Evolutionary conservation across 495 filamentous ascomycete species (phyloP).

Genomic region (Podospora didyma): DNA sequence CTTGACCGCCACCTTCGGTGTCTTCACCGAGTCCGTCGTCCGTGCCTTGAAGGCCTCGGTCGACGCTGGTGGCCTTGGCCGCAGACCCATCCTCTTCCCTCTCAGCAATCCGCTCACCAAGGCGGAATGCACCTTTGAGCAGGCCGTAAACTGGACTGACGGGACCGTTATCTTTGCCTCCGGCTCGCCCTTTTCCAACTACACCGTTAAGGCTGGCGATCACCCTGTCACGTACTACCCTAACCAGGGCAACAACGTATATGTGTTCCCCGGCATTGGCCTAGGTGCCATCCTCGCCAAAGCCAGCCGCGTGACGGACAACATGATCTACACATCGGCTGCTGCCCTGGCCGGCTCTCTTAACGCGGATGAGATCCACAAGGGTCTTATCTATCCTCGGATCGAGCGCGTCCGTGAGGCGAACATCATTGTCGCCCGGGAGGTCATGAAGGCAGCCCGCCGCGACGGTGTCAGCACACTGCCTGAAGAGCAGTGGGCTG

Average conservation of each 20-base stretch:
- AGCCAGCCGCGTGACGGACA: constrained; percentile 81
- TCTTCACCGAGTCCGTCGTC: constrained; percentile 87
- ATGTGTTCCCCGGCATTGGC: constrained; percentile 96
- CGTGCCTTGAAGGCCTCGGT: constrained; percentile 68
- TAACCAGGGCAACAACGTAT: constrained; percentile 88
- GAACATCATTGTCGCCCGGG: constrained; percentile 78
- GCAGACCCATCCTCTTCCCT: constrained; percentile 85
- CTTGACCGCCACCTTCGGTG: constrained; percentile 87
- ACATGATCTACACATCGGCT: constrained; percentile 93
- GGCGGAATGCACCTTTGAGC: constrained; percentile 95
- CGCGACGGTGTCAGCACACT: constrained; percentile 50
- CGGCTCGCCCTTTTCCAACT: constrained; percentile 85
- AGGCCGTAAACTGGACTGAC: constrained; percentile 82
- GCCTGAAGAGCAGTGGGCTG: constrained; percentile 69
- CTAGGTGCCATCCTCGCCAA: constrained; percentile 92
- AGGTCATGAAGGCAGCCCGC: constrained; percentile 87
- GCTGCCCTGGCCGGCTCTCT: constrained; percentile 75
- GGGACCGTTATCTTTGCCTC: constrained; percentile 90
- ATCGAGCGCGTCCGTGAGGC: constrained; percentile 89
- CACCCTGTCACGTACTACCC: constrained; percentile 70
- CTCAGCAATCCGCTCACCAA: constrained; percentile 92
- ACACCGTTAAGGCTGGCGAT: constrained; percentile 58
- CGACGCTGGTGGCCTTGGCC: constrained; percentile 66
- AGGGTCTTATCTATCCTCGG: constrained; percentile 88
- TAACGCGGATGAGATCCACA: constrained; percentile 71